phyloP scores from a whole-genome alignment of 192 early-diverging fungal genomes.

The Rhizophagus prolifer region DNA sequence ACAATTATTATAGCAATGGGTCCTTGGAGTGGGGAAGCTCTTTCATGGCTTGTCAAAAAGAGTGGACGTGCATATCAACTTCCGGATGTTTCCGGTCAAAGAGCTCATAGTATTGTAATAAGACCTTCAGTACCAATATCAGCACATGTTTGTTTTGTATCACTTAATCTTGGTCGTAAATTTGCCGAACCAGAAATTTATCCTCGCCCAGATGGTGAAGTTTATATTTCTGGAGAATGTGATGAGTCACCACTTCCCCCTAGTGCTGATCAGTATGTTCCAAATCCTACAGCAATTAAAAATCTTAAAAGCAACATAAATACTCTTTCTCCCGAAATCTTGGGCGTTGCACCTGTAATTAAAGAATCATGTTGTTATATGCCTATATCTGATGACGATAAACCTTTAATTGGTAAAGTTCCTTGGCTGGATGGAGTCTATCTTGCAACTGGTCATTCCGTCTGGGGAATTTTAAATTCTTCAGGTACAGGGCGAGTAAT shows the following conservation, averaged over 20 bases:
- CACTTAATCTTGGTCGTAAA: conserved; percentile 31
- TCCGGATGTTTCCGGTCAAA: conserved; percentile 34
- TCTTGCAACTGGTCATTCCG: conserved; percentile 46
- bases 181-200: conserved; percentile 46
- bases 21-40: conserved; percentile 41
- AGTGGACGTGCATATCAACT: conserved; percentile 16
- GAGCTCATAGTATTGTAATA: conserved; percentile 43
- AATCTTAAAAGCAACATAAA: conserved; percentile 31
- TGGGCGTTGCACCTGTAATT: conserved; percentile 25
- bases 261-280: conserved; percentile 29
- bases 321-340: conserved; percentile 33
- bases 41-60: conserved; percentile 31
- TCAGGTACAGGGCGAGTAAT: conserved; percentile 44
- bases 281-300: conserved; percentile 27
- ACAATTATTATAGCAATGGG: conserved; percentile 45
- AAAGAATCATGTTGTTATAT: conserved; percentile 44
- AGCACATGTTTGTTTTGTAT: conserved; percentile 40
- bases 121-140: conserved; percentile 23
- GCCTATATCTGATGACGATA: conserved; percentile 38
- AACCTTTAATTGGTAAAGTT: conserved; percentile 42
- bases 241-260: conserved; percentile 37
- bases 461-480: conserved; percentile 48
- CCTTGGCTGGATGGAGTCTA: conserved; percentile 34
- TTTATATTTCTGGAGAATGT: conserved; percentile 45
- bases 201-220: conserved; percentile 49